phyloP scores from a whole-genome alignment of 2,329 filamentous ascomycete genomes.

The Colletotrichum sp. region DNA sequence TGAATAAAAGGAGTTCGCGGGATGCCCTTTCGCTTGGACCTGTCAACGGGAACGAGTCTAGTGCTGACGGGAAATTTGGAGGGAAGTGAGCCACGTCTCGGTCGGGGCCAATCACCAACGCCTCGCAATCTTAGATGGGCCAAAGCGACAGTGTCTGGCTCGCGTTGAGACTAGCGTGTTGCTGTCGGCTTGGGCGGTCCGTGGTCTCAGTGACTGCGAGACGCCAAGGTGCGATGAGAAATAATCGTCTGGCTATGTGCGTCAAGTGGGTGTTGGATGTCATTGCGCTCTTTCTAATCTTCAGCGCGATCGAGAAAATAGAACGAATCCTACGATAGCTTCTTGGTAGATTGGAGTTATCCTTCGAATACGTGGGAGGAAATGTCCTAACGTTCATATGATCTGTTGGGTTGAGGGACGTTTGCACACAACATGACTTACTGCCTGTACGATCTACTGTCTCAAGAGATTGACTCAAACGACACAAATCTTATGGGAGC shows the following conservation, averaged over 20 bases:
- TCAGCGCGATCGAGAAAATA: not conserved
- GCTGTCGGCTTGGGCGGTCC: not conserved
- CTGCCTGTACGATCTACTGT: not conserved
- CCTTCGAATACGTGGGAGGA: not conserved
- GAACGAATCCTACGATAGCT: not conserved
- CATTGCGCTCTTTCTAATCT: too few relatives aligned
- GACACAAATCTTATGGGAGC: not conserved
- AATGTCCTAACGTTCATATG: too few relatives aligned
- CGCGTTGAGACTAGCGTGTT: not conserved
- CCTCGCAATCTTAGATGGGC: not conserved
- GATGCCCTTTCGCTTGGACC: not conserved
- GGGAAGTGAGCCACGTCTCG: not conserved
- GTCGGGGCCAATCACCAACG: not conserved
- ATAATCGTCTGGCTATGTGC: not conserved
- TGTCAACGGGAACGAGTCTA: not conserved
- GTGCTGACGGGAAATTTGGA: slow-evolving; percentile 1
- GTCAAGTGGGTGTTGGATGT: not conserved
- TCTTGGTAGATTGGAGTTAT: not conserved
- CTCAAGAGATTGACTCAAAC: not conserved
- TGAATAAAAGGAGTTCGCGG: not conserved
- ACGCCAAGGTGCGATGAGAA: not conserved
- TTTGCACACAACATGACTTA: not conserved
- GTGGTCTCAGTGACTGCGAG: not conserved
- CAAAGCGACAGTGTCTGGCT: not conserved
- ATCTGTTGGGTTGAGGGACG: too few relatives aligned